These are phyloP conservation scores for Tuber aestivum DNA, from an alignment of 495 filamentous ascomycete genomes.

Conservation along the genomic window DNA sequence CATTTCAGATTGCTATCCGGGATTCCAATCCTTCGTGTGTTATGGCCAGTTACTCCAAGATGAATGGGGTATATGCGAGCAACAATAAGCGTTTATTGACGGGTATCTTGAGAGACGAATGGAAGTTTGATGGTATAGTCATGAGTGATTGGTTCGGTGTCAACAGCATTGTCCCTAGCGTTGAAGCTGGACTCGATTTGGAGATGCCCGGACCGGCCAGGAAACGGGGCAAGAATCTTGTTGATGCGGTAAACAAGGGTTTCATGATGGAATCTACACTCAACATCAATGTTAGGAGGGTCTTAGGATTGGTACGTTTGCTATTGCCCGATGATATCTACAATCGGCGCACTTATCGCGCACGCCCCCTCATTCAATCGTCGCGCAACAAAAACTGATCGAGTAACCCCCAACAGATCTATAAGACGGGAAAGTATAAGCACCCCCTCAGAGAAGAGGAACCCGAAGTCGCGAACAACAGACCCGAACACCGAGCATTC, in stretches of 20 bases:
- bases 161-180: conserved; percentile 61
- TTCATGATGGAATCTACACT: conserved; percentile 50
- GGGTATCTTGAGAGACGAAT: conserved; percentile 62
- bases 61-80: conserved; percentile 65
- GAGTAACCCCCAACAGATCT: conserved; percentile 27
- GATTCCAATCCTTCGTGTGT: conserved; percentile 60
- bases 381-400: not conserved
- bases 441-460: conserved; percentile 38
- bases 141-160: conserved; percentile 73
- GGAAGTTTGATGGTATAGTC: conserved; percentile 62
- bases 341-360: not conserved
- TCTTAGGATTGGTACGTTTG: conserved; percentile 53
- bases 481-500: conserved; percentile 52
- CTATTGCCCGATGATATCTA: conserved; percentile 1
- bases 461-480: conserved; percentile 49
- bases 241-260: conserved; percentile 40
- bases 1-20: conserved; percentile 65
- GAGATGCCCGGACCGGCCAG: conserved; percentile 69
- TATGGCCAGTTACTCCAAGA: conserved; percentile 71
- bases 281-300: conserved; percentile 58
- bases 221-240: conserved; percentile 54
- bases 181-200: conserved; percentile 64
- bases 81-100: conserved; percentile 60
- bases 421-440: conserved; percentile 42
- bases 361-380: not conserved